phyloP scores from a whole-genome alignment of 169 alveolate genomes.

The Plasmodium coatneyi region DNA sequence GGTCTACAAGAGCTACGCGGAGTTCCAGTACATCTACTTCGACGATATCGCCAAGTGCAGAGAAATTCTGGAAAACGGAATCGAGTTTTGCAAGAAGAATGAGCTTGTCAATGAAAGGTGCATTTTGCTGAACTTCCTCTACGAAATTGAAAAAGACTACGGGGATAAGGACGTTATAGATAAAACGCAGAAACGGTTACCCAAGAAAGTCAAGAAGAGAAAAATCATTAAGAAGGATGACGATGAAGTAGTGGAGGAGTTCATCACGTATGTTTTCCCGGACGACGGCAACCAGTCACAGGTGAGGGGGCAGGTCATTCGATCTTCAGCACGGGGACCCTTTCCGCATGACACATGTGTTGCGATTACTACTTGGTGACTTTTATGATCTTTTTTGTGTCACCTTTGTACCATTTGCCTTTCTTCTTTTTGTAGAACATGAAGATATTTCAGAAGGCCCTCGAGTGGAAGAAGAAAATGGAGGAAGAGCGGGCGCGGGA shows the following conservation, averaged over 20 bases:
- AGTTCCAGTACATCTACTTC: slow-evolving; percentile 78
- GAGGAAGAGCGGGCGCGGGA: slow-evolving; percentile 13
- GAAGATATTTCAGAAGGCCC: slow-evolving; percentile 60
- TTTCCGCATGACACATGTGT: background rate
- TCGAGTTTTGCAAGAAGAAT: slow-evolving; percentile 81
- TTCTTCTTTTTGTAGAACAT: slow-evolving; percentile 28
- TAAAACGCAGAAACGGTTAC: slow-evolving; percentile 77
- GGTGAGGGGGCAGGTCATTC: slow-evolving; percentile 3
- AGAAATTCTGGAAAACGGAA: slow-evolving; percentile 83
- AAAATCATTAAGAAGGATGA: slow-evolving; percentile 78
- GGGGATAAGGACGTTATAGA: slow-evolving; percentile 77
- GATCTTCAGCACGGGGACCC: background rate
- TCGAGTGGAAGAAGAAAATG: slow-evolving; percentile 69
- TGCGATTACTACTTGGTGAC: background rate
- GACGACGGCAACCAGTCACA: slow-evolving; percentile 84
- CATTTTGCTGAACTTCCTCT: slow-evolving; percentile 75
- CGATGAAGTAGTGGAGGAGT: slow-evolving; percentile 77
- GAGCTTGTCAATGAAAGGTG: slow-evolving; percentile 85
- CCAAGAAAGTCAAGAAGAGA: slow-evolving; percentile 84
- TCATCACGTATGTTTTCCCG: slow-evolving; percentile 83
- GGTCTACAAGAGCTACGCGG: slow-evolving; percentile 84
- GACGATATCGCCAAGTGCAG: slow-evolving; percentile 79
- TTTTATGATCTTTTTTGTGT: too few species aligned
- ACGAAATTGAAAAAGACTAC: slow-evolving; percentile 78
- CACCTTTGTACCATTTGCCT: background rate